A percentile compares a stretch with the other conserved stretches of the same genome.
Evolutionary conservation across 2,329 filamentous ascomycete species (phyloP).

Genomic region (Aspergillus sclerotialis): DNA sequence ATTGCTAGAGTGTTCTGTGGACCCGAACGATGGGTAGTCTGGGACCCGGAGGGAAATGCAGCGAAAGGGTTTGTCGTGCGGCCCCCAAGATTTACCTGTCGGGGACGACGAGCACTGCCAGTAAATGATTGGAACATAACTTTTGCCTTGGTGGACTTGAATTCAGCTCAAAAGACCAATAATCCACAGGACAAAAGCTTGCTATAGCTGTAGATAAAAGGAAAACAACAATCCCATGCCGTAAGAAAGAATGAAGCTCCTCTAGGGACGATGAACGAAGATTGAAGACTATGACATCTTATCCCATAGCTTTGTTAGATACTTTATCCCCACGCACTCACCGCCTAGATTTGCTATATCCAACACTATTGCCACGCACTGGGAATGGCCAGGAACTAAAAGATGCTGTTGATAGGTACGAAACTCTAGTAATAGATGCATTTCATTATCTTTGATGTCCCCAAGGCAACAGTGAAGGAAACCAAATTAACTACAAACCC

Average conservation of each 20-base stretch:
- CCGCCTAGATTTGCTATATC: neutral
- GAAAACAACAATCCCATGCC: neutral
- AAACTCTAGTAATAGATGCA: constrained; percentile 3
- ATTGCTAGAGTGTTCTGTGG: constrained; percentile 72
- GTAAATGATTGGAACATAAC: constrained; percentile 89
- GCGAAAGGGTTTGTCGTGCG: constrained; percentile 74
- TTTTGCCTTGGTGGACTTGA: constrained; percentile 4
- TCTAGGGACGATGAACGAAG: too few relatives aligned
- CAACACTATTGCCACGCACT: neutral
- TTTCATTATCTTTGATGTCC: constrained; percentile 3
- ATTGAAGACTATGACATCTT: constrained; percentile 1
- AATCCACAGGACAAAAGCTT: too few relatives aligned
- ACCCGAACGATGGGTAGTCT: constrained; percentile 50
- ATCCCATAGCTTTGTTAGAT: neutral
- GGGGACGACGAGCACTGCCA: constrained; percentile 72
- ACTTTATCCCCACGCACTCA: neutral
- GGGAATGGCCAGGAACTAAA: neutral
- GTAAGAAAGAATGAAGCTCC: too few relatives aligned
- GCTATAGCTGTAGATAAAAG: neutral
- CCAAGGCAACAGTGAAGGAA: constrained; percentile 9
- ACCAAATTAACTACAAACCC: constrained; percentile 19
- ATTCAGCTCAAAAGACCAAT: constrained; percentile 2
- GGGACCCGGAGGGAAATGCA: constrained; percentile 51
- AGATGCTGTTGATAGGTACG: constrained; percentile 7
- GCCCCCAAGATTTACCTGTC: constrained; percentile 91